Base-by-base conservation (phyloP, 345 rosid species). In the Populus simonii region DNA sequence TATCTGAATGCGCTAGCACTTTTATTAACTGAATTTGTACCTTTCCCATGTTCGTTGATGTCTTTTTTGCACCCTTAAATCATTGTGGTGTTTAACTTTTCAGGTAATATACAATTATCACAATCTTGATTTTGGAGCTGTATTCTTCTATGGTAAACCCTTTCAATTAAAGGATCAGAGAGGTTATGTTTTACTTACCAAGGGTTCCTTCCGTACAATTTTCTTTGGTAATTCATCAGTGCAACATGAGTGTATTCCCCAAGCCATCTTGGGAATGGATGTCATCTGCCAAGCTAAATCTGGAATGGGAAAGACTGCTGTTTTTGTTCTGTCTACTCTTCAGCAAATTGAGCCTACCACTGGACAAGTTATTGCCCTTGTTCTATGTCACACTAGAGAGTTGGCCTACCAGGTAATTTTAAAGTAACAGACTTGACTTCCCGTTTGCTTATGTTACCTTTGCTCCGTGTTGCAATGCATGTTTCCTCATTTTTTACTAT, bases 241-340 rank as follows among this genome's bases (percentile, higher is more conserved):
- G 84, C 99, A 96, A 96, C 99, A 96, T 22, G 97, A 96, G 75
- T 96, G 98, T 81, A 96, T 96, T 74, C 99, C 98, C 49, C 99
- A 96, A 94, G 99, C 99, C 71, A 94, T 94, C 51, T 72, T 96
- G 86, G 99, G 98, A 17, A 94, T 94, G 98, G 97, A 96, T 77
- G 98, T 96, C 83, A 91, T 96, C 77, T 96, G 98, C 82, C 99
- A 96, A 94, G 99, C 99, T 16, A 96, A 96, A 81, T 96, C 98
- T 70, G 99, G 99, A 53, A 96, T 96, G 99, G 99, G 99, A 8
- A 94, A 96, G 88, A 96, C 98, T 59, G 99, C 98, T 51, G 98
- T 94, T 59, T 96, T 96, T 85, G 97, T 96, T 55, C 86, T 96
- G 6, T 96, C 99, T 7, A 80, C 94, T 49, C 87, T 94, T 22